These are phyloP conservation scores for Cercophora newfieldiana DNA, from an alignment of 495 filamentous ascomycete species.

Conservation along the genomic window DNA sequence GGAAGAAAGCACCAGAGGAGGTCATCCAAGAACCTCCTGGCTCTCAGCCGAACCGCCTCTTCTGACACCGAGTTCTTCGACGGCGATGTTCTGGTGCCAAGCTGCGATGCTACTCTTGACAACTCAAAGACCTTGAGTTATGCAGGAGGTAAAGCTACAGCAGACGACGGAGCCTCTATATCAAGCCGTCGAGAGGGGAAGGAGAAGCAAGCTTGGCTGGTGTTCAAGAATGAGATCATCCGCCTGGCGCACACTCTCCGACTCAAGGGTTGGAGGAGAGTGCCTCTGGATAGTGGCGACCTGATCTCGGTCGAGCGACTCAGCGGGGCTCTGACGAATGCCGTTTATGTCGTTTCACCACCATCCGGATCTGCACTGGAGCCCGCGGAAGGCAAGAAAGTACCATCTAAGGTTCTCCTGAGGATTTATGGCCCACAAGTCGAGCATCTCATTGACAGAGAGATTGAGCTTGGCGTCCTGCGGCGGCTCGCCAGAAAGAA, in stretches of 20 bases:
- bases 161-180: constrained; percentile 46
- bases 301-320: constrained; percentile 77
- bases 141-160: constrained; percentile 56
- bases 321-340: constrained; percentile 93
- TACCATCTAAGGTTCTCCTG: constrained; percentile 72
- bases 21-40: constrained; percentile 35
- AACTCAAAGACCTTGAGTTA: constrained; percentile 86
- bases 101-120: constrained; percentile 77
- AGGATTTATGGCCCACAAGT: constrained; percentile 95
- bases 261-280: constrained; percentile 84
- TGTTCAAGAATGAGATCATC: constrained; percentile 89
- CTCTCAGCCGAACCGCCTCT: constrained; percentile 45
- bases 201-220: constrained; percentile 70
- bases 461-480: constrained; percentile 85
- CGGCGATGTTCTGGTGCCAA: constrained; percentile 67
- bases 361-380: constrained; percentile 57
- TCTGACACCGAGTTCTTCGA: constrained; percentile 84
- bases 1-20: constrained; percentile 35
- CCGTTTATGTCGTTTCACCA: constrained; percentile 89
- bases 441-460: constrained; percentile 91
- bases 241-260: constrained; percentile 84
- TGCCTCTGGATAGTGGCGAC: constrained; percentile 66
- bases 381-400: constrained; percentile 37
- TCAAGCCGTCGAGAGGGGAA: constrained; percentile 51
- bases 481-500: constrained; percentile 83